A percentile compares a stretch with the other conserved stretches of the same genome.
These are phyloP conservation scores for Erythrophleum ivorense DNA, from an alignment of 331 rosid species.

Conservation along the genomic window DNA sequence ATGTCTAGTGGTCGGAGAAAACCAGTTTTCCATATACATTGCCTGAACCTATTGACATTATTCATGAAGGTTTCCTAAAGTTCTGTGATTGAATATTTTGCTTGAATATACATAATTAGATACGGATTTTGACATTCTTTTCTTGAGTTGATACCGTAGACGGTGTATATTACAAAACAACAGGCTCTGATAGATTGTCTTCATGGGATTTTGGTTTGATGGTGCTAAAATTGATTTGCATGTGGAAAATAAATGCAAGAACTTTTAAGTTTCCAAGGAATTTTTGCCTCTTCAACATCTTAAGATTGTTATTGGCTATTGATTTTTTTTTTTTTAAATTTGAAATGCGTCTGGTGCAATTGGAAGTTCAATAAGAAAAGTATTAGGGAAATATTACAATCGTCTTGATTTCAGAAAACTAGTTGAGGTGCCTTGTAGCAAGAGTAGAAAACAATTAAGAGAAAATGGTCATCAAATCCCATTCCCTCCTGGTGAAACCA, in stretches of 20 bases:
- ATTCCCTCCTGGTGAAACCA: no score
- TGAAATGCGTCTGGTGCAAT: background rate
- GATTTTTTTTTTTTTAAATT: no score
- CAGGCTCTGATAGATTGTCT: background rate
- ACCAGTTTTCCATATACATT: slow-evolving; percentile 14
- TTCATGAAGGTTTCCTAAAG: background rate
- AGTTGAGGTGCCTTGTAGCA: no score
- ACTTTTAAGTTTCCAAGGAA: background rate
- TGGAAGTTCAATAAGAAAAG: no score
- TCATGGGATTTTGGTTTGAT: slow-evolving; percentile 17
- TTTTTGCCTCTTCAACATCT: background rate
- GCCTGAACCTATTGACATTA: slow-evolving; percentile 1
- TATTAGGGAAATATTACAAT: no score
- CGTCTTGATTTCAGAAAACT: no score
- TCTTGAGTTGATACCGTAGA: no score
- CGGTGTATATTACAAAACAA: no score
- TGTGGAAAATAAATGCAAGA: slow-evolving; percentile 21
- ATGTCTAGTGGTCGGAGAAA: slow-evolving; percentile 13
- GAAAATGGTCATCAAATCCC: no score
- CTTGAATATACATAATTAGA: slow-evolving; percentile 19
- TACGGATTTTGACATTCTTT: slow-evolving; percentile 42
- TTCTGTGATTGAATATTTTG: slow-evolving; percentile 22
- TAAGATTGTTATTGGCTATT: background rate
- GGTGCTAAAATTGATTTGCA: background rate
- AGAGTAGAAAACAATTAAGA: no score